Evolutionary conservation across 768 basidiomycete genomes (phyloP).

Genomic region (Tephrocybe sp.): DNA sequence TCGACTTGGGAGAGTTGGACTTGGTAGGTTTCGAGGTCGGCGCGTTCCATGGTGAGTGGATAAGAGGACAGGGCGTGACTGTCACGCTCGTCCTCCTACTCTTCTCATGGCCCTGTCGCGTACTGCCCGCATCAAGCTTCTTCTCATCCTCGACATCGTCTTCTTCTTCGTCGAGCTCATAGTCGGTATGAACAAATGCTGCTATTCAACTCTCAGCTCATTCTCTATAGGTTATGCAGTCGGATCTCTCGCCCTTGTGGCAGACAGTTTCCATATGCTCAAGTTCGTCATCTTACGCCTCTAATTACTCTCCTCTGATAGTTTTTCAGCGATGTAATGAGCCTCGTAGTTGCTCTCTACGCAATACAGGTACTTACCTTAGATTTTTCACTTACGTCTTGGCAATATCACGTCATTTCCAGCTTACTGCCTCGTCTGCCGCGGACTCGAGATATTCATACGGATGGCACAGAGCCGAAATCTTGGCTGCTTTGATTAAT

Average conservation of each 20-base stretch:
- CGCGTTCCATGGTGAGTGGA: constrained; percentile 45
- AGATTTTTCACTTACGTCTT: constrained; percentile 8
- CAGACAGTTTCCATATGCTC: constrained; percentile 98
- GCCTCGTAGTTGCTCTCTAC: constrained; percentile 91
- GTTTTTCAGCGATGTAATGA: constrained; percentile 85
- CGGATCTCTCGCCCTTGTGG: constrained; percentile 91
- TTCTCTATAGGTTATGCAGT: constrained; percentile 79
- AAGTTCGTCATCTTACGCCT: constrained; percentile 55
- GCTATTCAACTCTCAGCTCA: constrained; percentile 10
- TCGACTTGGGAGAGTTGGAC: constrained; percentile 89
- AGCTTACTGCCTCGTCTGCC: constrained; percentile 64
- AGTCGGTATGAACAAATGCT: constrained; percentile 46
- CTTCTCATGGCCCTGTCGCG: constrained; percentile 51
- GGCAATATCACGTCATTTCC: constrained; percentile 4
- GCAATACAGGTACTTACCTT: constrained; percentile 67
- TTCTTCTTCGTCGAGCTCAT: constrained; percentile 89
- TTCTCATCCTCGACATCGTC: constrained; percentile 79
- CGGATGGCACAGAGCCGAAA: constrained; percentile 99
- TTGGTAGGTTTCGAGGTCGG: constrained; percentile 87
- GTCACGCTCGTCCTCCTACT: constrained; percentile 3
- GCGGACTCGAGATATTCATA: constrained; percentile 85
- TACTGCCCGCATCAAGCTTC: constrained; percentile 67
- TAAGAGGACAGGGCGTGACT: background rate
- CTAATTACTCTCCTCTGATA: constrained; percentile 7
- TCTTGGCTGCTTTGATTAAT: constrained; percentile 91